Evolutionary conservation across 495 filamentous ascomycete genomes (phyloP).

Genomic region (Penicillium canariense): DNA sequence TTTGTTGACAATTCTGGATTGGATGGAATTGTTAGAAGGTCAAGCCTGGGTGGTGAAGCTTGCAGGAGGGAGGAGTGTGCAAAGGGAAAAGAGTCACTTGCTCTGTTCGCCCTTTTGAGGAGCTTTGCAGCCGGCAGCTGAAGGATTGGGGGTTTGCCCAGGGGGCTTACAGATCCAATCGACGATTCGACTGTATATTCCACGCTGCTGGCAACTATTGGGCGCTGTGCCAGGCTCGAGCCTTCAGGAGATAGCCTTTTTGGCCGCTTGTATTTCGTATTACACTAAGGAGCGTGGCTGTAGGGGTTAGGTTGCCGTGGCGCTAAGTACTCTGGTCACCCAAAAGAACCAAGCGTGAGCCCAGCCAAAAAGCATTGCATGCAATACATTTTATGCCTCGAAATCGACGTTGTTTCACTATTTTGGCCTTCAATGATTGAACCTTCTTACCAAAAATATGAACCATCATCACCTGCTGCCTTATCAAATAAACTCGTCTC

Average conservation of each 20-base stretch:
- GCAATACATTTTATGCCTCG: background rate
- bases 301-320: background rate
- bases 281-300: background rate
- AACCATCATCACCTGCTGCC: too few species aligned
- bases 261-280: background rate
- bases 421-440: too few species aligned
- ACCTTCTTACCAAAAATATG: too few species aligned
- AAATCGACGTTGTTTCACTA: too few species aligned
- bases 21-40: background rate
- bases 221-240: background rate
- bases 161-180: slow-evolving; percentile 2
- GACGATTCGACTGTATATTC: background rate
- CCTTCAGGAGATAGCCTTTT: background rate
- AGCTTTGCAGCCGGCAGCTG: background rate
- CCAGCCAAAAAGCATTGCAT: too few species aligned
- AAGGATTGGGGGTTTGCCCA: background rate
- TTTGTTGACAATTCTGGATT: background rate
- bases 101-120: background rate
- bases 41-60: too few species aligned
- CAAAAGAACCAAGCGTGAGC: background rate
- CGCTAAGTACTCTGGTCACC: background rate
- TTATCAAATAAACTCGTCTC: too few species aligned
- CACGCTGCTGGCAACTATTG: background rate
- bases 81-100: background rate
- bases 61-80: background rate